A percentile compares a stretch with the other conserved stretches of the same genome.
Conservation (phyloP, 1,139 yeast genomes). For the Debaryomyces subglobosus region DNA sequence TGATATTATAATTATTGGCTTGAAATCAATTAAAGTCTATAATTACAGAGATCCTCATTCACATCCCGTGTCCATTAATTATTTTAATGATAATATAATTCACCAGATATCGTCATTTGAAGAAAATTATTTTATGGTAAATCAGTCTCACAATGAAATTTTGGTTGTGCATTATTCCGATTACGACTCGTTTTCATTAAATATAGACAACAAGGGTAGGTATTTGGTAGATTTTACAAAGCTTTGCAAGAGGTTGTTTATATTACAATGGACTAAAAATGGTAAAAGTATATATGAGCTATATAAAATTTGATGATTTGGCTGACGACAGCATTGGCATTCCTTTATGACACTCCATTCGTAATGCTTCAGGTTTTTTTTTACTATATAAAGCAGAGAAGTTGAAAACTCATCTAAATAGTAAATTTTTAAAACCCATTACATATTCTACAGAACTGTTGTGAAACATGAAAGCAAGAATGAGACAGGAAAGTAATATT, state of each 20-base stretch:
- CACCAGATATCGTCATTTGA: conserved; percentile 9
- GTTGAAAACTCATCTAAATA: too few relatives aligned
- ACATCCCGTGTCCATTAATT: conserved; percentile 2
- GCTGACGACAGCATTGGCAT: background rate
- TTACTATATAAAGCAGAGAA: too few relatives aligned
- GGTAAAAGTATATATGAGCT: conserved; percentile 3
- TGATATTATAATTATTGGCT: conserved; percentile 8
- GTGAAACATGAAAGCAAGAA: background rate
- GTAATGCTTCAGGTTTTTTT: too few relatives aligned
- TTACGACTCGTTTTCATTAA: background rate
- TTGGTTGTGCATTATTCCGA: conserved; percentile 1
- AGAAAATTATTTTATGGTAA: conserved; percentile 11
- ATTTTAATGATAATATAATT: conserved; percentile 13
- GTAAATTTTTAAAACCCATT: too few relatives aligned
- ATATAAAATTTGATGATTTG: background rate
- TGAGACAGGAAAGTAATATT: background rate
- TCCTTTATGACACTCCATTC: background rate
- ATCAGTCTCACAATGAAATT: conserved; percentile 10
- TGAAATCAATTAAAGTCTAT: conserved; percentile 7
- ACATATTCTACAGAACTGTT: background rate
- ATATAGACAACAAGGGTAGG: background rate
- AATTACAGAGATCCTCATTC: background rate
- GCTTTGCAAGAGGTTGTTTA: background rate
- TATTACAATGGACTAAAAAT: background rate
- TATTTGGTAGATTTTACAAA: background rate